These are phyloP conservation scores for Blastocystis sp. DNA, from an alignment of 352 stramenopile genomes.

Conservation along the genomic window DNA sequence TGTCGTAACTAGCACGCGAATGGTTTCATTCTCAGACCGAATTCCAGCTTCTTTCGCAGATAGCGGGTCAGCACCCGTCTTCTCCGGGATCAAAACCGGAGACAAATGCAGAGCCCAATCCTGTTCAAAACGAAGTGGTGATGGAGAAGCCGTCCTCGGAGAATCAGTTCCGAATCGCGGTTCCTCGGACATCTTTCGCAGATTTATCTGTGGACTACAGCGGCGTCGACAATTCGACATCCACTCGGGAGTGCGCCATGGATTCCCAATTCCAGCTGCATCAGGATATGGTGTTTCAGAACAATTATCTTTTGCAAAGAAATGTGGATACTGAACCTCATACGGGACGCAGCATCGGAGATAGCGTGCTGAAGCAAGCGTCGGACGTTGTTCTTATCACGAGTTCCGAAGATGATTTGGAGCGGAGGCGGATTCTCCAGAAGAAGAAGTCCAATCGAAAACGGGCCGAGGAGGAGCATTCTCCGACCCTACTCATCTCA, in stretches of 20 bases:
- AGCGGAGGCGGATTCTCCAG: not conserved
- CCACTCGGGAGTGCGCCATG: conserved; percentile 28
- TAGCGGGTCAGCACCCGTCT: not conserved
- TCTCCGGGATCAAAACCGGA: not conserved
- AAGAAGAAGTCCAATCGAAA: conserved; percentile 9
- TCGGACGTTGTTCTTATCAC: conserved; percentile 37
- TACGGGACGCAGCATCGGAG: not conserved
- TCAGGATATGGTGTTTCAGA: conserved; percentile 66
- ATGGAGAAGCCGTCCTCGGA: not conserved
- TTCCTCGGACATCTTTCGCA: not conserved
- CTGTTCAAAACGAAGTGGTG: not conserved
- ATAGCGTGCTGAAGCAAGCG: not conserved
- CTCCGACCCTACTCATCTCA: conserved; percentile 27
- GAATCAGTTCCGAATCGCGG: not conserved
- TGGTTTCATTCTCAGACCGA: not conserved
- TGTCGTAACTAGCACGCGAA: not conserved
- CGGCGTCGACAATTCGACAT: not conserved
- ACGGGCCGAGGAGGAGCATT: not conserved
- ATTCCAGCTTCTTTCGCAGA: not conserved
- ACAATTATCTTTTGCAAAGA: conserved; percentile 57
- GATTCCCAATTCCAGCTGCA: conserved; percentile 67
- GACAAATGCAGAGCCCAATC: not conserved
- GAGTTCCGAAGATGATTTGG: conserved; percentile 43
- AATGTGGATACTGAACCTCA: not conserved
- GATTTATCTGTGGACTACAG: not conserved